These are phyloP conservation scores for Garcia nutans DNA, from an alignment of 345 rosid species.

Conservation along the genomic window DNA sequence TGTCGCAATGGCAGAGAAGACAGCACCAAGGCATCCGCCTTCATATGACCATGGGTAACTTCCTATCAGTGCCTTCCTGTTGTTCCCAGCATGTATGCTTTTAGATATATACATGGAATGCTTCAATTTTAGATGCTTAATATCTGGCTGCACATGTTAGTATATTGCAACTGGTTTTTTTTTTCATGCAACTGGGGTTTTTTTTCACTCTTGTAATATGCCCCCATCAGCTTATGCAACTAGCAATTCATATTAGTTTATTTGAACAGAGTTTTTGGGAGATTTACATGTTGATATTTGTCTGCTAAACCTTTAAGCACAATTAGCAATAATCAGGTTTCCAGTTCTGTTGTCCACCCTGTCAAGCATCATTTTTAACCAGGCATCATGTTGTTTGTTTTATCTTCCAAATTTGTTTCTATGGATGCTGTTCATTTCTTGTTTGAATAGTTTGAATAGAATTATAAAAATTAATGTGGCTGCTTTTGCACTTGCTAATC, in stretches of 20 bases:
- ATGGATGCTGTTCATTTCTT: no score
- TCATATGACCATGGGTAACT: slow-evolving; percentile 63
- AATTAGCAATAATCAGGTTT: neutral
- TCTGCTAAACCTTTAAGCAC: neutral
- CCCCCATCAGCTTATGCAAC: neutral
- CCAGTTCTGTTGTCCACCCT: neutral
- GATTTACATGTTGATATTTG: neutral
- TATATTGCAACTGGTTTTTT: neutral
- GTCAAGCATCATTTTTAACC: no score
- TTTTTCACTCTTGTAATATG: neutral
- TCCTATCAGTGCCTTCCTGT: neutral
- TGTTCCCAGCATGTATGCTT: neutral
- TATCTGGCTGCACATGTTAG: neutral
- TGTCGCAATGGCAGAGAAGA: slow-evolving; percentile 92
- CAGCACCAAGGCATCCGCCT: slow-evolving; percentile 63
- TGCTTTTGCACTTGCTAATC: no score
- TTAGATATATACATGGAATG: neutral
- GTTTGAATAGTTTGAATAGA: no score
- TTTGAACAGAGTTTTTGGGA: neutral
- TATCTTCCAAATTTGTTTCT: no score
- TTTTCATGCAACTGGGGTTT: neutral
- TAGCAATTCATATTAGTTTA: neutral
- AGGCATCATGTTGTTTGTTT: neutral
- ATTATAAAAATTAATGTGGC: no score
- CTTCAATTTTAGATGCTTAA: neutral